Evolutionary conservation across 2,329 filamentous ascomycete species (phyloP).

Genomic region (Cephalotrichum gorgonifer): DNA sequence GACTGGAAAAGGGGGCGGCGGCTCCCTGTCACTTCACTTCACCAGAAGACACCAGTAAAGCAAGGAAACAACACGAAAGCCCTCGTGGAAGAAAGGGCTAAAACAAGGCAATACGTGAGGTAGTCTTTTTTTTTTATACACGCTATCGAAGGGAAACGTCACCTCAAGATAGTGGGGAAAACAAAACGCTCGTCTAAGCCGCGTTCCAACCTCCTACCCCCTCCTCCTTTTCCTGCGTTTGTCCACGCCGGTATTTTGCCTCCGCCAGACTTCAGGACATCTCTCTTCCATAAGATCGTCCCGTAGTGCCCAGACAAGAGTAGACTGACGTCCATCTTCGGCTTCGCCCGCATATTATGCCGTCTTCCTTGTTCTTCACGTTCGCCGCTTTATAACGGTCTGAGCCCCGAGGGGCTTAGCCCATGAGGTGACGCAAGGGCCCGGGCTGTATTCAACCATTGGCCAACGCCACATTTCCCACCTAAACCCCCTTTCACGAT

Average conservation of each 20-base stretch:
- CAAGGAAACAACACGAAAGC: too few relatives aligned
- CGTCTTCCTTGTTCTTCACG: not conserved
- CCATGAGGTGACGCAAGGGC: too few relatives aligned
- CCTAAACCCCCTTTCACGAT: too few relatives aligned
- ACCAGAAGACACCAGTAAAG: too few relatives aligned
- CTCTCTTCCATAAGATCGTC: not conserved
- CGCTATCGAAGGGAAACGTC: not conserved
- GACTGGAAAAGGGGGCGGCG: too few relatives aligned
- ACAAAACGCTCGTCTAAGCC: not conserved
- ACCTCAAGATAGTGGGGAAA: not conserved
- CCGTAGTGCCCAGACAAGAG: not conserved
- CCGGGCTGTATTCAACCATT: too few relatives aligned
- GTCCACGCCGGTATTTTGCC: not conserved
- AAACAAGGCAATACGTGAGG: too few relatives aligned
- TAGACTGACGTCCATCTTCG: not conserved
- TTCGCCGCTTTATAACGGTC: not conserved
- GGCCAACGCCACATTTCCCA: too few relatives aligned
- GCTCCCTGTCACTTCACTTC: too few relatives aligned
- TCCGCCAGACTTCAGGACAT: not conserved
- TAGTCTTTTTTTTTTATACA: not conserved
- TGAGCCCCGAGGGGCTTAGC: too few relatives aligned
- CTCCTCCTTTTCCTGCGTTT: not conserved
- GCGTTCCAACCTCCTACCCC: not conserved
- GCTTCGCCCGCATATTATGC: not conserved
- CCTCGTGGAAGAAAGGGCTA: too few relatives aligned